Base-by-base conservation (phyloP, 345 rosid species). In the Eutrema japonicum region DNA sequence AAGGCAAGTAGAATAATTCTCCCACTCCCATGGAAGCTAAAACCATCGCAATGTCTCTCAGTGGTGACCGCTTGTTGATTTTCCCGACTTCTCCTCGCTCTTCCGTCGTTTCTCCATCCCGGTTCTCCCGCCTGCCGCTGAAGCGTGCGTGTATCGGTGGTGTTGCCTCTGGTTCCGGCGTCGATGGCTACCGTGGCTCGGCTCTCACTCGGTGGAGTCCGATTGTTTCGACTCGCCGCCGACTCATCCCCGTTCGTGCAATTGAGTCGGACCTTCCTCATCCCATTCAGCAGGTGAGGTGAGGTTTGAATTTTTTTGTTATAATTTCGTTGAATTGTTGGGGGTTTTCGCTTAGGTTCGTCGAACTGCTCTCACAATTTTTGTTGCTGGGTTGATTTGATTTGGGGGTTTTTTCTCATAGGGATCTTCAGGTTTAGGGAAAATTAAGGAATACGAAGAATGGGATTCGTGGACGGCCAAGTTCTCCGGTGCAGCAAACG, bases 391-490 rank as follows among this genome's bases (percentile, higher is more conserved):
- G 30, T 57, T 64, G 41, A 18, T 66, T 18, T 74, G 41, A 37
- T 42, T 46, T 45, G 52, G 40, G 52, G 41, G 45, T 66, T 30
- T n/a, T n/a, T 16, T 49, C 56, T 72, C 49, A 66, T 73, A 86
- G 96, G 89, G 74, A 52, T 75, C 83, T 22, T 72, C 30, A 71
- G 76, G 75, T 37, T 18, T 72, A n/a, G 81, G 70, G 74, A 77
- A 59, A 36, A 78, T 52, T 10, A 70, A 82, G 82, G 75, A 68
- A 60, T 81, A 81, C 57, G 74, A 80, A 69, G 79, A 86, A 77
- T 93, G 96, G 98, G 92, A 93, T 81, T 86, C 89, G 2, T 82
- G 82, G 88, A 91, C 98, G 5, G 89, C 96, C 6, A 88, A 81
- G 32, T 91, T 93, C 80, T 68, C 97, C 3, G 97, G 84, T 7